Base-by-base conservation (phyloP, 257 asterid genomes). In the Solanum pinnatisectum region DNA sequence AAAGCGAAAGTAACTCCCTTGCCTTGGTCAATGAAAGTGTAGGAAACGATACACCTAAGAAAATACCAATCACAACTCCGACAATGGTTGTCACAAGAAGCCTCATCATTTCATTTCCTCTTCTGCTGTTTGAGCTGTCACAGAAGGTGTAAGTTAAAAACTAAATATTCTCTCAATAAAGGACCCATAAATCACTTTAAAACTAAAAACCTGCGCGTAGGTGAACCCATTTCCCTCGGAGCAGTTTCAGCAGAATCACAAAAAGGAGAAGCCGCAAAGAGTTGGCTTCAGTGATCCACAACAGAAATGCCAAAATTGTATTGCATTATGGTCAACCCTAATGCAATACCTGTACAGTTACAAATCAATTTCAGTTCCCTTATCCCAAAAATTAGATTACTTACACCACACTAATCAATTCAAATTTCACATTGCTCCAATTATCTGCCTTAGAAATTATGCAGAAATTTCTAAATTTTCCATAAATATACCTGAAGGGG, bases 11-110 rank as follows among this genome's bases (percentile, higher is more conserved):
- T 82, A 49, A 25, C 78, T 33, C 33, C 70, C 97, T 16, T 93
- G 92, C 99, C 98, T 97, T 97, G 73, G 96, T 86, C 87, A 92
- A 74, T 76, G 97, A 87, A 78, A 92, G 90, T 65, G 95, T 84
- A 20, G 98, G 99, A 89, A 93, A 95, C 16, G 98, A 94, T 92
- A 92, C 96, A 30, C 98, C 99, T 89, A 97, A 86, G 88, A 93
- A 94, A 94, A 95, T 95, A 86, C 98, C 99, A 86, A 93, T 86
- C 67, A 96, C 92, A 84, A 94, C 88, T 81, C 98, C 99, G 79
- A 93, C 94, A n/a, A 94, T 88, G 71, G 98, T 93, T 23, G 98
- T 94, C 33, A 94, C 84, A 39, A 95, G 88, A 23, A 96, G 92
- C 94, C 95, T 93, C 99, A 95, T 94, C 18, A 93, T 92, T 89